phyloP scores from a whole-genome alignment of 2,329 filamentous ascomycete genomes.

The Botrytis fabae region DNA sequence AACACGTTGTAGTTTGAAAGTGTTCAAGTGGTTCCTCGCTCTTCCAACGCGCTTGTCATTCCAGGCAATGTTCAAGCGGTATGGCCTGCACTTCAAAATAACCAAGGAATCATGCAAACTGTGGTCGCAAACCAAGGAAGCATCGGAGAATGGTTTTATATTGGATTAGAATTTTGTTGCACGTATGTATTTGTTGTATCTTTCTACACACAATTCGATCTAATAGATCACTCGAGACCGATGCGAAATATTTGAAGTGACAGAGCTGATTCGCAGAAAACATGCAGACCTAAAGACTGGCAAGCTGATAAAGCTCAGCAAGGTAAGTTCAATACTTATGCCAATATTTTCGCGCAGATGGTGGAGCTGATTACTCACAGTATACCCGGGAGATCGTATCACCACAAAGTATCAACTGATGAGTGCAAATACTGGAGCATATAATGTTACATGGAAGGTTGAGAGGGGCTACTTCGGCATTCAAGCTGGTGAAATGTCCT shows the following conservation, averaged over 20 bases:
- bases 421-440: not conserved
- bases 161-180: conserved; percentile 16
- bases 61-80: conserved; percentile 13
- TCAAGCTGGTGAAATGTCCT: not conserved
- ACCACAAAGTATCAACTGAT: not conserved
- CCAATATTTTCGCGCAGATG: not conserved
- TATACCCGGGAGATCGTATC: conserved; percentile 8
- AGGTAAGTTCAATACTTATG: not conserved
- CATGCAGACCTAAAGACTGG: not conserved
- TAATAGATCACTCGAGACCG: not conserved
- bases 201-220: not conserved
- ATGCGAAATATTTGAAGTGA: not conserved
- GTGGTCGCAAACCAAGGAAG: conserved; percentile 7
- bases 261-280: not conserved
- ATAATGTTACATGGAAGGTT: conserved; percentile 9
- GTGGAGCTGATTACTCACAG: not conserved
- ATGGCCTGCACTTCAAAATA: conserved; percentile 17
- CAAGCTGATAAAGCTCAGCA: conserved; percentile 7
- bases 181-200: not conserved
- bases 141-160: conserved; percentile 13
- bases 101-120: not conserved
- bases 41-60: not conserved
- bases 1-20: not conserved
- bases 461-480: not conserved
- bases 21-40: conserved; percentile 6